Evolutionary conservation across 208 protist genomes (phyloP).

Genomic region (Leishmania braziliensis): DNA sequence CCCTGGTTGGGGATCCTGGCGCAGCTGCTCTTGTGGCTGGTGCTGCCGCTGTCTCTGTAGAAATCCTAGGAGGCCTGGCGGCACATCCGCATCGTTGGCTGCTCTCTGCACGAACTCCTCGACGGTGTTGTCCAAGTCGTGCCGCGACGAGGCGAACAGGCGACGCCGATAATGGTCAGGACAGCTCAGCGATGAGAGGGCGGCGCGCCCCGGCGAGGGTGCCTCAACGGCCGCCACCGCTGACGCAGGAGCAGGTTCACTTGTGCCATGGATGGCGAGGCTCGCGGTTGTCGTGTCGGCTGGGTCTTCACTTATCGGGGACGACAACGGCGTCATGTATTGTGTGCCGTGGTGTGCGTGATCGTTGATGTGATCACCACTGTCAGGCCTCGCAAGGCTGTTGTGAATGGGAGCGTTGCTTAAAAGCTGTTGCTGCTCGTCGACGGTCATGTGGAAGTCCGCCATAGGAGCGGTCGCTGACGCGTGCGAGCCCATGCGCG

Average conservation of each 20-base stretch:
- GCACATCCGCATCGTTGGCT: slow-evolving; percentile 27
- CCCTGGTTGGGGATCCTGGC: neutral
- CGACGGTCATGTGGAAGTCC: neutral
- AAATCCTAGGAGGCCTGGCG: slow-evolving; percentile 23
- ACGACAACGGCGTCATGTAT: neutral
- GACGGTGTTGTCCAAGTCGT: neutral
- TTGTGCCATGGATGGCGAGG: neutral
- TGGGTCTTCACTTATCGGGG: neutral
- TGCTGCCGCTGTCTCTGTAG: slow-evolving; percentile 8
- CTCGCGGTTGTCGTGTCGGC: neutral
- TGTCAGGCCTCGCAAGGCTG: neutral
- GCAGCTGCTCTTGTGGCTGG: slow-evolving; percentile 5
- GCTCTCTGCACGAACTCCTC: slow-evolving; percentile 17
- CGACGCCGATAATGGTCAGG: neutral
- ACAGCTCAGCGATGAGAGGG: neutral
- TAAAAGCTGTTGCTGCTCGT: neutral
- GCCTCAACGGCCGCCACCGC: neutral
- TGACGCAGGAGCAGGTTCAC: neutral
- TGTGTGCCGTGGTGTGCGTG: neutral
- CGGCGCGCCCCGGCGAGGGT: neutral
- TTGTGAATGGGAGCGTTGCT: neutral
- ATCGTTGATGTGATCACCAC: neutral
- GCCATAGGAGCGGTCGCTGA: neutral
- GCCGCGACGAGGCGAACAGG: neutral
- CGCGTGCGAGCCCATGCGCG: neutral